Conservation (phyloP, 2,329 filamentous ascomycete genomes). For the Dothistroma septosporum region DNA sequence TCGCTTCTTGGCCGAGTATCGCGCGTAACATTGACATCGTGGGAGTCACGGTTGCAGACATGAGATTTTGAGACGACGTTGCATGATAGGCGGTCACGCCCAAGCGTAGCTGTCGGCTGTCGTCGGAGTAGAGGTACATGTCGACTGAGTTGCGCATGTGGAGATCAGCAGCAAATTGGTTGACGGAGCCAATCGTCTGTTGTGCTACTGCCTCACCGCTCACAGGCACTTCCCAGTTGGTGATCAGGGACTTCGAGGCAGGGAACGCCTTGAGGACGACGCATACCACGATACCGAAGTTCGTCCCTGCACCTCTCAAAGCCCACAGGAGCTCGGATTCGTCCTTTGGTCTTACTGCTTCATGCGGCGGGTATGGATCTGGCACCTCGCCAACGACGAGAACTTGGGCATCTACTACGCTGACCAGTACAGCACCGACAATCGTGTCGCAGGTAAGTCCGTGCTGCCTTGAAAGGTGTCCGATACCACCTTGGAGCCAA, state of each 20-base stretch:
- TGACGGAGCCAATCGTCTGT: not conserved
- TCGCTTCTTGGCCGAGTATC: not conserved
- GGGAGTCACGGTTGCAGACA: not conserved
- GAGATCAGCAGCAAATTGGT: not conserved
- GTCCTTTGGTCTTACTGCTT: slow-evolving; percentile 43
- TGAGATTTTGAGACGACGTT: not conserved
- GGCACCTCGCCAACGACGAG: slow-evolving; percentile 53
- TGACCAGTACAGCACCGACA: slow-evolving; percentile 57
- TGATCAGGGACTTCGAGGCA: slow-evolving; percentile 40
- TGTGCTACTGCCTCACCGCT: slow-evolving; percentile 32
- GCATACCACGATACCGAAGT: slow-evolving; percentile 56
- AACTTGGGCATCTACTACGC: slow-evolving; percentile 46
- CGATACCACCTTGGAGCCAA: slow-evolving; percentile 63
- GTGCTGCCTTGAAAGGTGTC: slow-evolving; percentile 53
- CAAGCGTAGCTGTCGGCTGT: not conserved
- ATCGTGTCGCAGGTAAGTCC: slow-evolving; percentile 59
- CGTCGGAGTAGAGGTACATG: not conserved
- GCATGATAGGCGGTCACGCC: not conserved
- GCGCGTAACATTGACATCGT: not conserved
- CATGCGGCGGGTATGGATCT: slow-evolving; percentile 39
- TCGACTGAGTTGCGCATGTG: not conserved
- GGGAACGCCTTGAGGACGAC: slow-evolving; percentile 49
- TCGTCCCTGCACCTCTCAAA: slow-evolving; percentile 56
- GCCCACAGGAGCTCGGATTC: slow-evolving; percentile 56
- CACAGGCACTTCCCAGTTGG: slow-evolving; percentile 32